Evolutionary conservation across 2,329 filamentous ascomycete species (phyloP), one percentile per base, ranked within the genome.

Genomic region (Trichoderma afroharzianum): DNA sequence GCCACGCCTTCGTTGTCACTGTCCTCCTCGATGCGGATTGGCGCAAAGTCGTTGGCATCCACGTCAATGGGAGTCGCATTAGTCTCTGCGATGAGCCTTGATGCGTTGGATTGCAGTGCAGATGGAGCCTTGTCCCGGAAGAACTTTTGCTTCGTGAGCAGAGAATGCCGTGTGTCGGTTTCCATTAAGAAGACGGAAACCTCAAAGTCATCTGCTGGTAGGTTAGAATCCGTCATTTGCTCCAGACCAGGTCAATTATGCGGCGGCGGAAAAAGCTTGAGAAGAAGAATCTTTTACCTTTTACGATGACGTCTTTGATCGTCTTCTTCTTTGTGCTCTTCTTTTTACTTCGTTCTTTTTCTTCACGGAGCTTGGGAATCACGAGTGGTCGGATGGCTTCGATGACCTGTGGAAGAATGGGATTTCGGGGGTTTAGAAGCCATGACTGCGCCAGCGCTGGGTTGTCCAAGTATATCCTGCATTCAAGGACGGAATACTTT

Each of bases 401-500:
- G 72, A 99, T 94, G 76, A 98, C 91, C 74, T 91, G 92, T 50
- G 92, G 90, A 15, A 99, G 88, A 18, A 95, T 88, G 4, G 93
- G 90, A 76, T 94, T 86, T 74, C 91, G 89, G 43, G 92, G 87
- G 76, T 92, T 92, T 74, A 97, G 88, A 21, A 99, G 88, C 90
- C 97, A 98, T 78, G 91, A 91, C 75, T 93, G 89, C 28, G 90
- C 89, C 73, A 97, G 89, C 14, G 92, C 89, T 0, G 96, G 96
- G 76, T 95, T 95, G 75, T 98, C 95, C 61, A 98, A 90, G 81
- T 98, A 98, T 76, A 99, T 96, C 75, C 95, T 94, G 74, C 93
- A 94, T 86, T 99, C 96, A n/a, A 99, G 88, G 36, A 98, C 94
- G 5, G 95, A 97, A 81, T 94, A 93, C 79, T 95, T 95, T 70